Evolutionary conservation across 805 yeast species (phyloP).

Genomic region (Lipomyces starkeyi): DNA sequence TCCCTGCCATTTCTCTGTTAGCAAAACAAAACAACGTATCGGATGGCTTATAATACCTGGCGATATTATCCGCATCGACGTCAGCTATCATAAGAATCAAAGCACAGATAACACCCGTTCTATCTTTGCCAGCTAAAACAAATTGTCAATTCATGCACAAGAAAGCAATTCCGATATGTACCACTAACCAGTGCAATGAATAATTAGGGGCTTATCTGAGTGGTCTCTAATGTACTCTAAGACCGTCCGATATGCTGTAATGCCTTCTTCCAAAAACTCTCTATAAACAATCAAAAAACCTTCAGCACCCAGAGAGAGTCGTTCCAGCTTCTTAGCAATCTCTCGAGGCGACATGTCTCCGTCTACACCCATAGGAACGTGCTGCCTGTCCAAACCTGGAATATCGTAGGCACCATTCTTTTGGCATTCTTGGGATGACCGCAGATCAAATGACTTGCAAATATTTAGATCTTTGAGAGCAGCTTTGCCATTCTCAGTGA

Average conservation of each 20-base stretch:
- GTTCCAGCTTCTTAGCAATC: conserved; percentile 57
- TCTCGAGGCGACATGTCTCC: conserved; percentile 69
- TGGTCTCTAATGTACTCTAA: conserved; percentile 63
- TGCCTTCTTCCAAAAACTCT: conserved; percentile 60
- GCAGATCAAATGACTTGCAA: conserved; percentile 66
- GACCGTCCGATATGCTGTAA: conserved; percentile 55
- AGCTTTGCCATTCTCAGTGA: conserved; percentile 58
- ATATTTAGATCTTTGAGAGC: conserved; percentile 55
- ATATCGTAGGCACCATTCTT: conserved; percentile 54
- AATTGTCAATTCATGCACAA: not conserved
- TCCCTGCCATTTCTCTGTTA: conserved; percentile 50
- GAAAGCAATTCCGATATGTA: not conserved
- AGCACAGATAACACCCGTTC: conserved; percentile 80
- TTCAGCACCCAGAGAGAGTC: conserved; percentile 60
- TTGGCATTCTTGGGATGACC: conserved; percentile 61
- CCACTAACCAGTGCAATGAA: conserved; percentile 67
- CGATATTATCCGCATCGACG: conserved; percentile 67
- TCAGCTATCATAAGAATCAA: conserved; percentile 66
- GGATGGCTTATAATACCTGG: conserved; percentile 43
- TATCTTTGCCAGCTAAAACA: conserved; percentile 69
- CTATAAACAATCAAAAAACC: conserved; percentile 69
- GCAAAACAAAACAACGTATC: not conserved
- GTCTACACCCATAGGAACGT: conserved; percentile 62
- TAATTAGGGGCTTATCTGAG: conserved; percentile 58
- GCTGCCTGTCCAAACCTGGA: conserved; percentile 56